Conservation (phyloP, 164 flowering plant genomes). For the Platanus orientalis region DNA sequence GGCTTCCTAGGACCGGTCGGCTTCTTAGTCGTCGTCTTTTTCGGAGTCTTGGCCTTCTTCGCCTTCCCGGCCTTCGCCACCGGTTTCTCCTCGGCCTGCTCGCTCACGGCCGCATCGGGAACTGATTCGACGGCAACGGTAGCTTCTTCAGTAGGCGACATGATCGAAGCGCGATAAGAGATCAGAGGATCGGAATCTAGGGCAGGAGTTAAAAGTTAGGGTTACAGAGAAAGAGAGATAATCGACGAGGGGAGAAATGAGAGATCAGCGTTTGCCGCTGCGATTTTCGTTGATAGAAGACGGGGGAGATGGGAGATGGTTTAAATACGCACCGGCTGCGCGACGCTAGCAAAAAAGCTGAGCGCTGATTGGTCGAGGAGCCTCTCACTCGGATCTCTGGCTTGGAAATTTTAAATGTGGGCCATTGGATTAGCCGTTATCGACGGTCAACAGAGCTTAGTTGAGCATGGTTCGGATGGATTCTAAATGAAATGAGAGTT, state of each 20-base stretch:
- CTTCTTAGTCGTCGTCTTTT: conserved; percentile 25
- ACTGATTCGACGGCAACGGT: conserved; percentile 4
- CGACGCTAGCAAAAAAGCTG: conserved; percentile 9
- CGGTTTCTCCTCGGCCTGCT: conserved; percentile 15
- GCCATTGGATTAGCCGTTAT: conserved; percentile 29
- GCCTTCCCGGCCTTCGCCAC: background rate
- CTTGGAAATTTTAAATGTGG: conserved; percentile 16
- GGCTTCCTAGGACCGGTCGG: conserved; percentile 26
- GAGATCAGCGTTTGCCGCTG: background rate
- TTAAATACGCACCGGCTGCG: conserved; percentile 18
- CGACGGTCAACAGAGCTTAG: conserved; percentile 21
- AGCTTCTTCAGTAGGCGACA: conserved; percentile 27
- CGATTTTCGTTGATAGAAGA: background rate
- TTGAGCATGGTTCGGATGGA: conserved; percentile 11
- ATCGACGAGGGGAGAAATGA: no score
- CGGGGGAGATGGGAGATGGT: background rate
- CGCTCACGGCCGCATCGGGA: conserved; percentile 5
- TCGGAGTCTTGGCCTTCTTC: conserved; percentile 17
- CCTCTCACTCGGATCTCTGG: conserved; percentile 27
- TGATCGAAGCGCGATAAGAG: background rate
- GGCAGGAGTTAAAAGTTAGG: no score
- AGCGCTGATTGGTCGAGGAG: conserved; percentile 33
- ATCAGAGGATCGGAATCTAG: background rate
- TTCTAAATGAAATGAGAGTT: background rate
- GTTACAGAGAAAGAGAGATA: background rate